Evolutionary conservation across 2,329 filamentous ascomycete genomes (phyloP), one percentile per base, ranked within the genome.

Genomic region (Fusarium ambrosium): DNA sequence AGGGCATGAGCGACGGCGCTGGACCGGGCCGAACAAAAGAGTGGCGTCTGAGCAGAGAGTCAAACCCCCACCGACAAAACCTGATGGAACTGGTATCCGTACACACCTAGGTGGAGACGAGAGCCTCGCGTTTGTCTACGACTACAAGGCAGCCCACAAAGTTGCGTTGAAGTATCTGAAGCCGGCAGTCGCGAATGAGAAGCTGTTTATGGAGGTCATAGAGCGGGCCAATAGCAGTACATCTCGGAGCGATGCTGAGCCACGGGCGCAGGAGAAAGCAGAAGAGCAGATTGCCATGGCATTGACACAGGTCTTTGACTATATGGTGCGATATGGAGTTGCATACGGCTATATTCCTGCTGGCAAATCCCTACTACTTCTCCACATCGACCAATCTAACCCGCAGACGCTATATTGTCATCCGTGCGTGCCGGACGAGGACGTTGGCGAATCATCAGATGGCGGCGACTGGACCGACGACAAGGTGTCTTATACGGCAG

Each of bases 291-390:
- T 43, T 22, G 10, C n/a, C 10, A 43, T 43, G n/a, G 39, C 39
- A 5, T 10, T 43, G 10, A 14, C n/a, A 14, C 69, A 77, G 55
- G 66, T 73, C 29, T 78, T 74, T 34, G 51, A 78, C 58, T 73
- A 73, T n/a, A 78, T 78, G 73, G 39, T 78, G 18, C 4, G 20
- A 34, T 64, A 62, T 43, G 72, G 64, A 41, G 56, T 80, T 36
- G 62, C 70, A 56, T 81, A 79, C 61, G 73, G 78, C 69, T 76
- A 79, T 65, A 34, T 81, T 10, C 62, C 73, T 66, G 75, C 76
- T 36, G 77, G 79, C 51, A 66, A 78, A 68, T 75, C 75, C 13
- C 69, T 76, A 27, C 36, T 81, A 32, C 76, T 81, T 43, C 78
- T 81, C 72, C 68, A 66, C 41, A 58, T 80, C 64, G 55, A 73